Base-by-base conservation (phyloP, 2,329 filamentous ascomycete species). In the Fonsecaea monophora region DNA sequence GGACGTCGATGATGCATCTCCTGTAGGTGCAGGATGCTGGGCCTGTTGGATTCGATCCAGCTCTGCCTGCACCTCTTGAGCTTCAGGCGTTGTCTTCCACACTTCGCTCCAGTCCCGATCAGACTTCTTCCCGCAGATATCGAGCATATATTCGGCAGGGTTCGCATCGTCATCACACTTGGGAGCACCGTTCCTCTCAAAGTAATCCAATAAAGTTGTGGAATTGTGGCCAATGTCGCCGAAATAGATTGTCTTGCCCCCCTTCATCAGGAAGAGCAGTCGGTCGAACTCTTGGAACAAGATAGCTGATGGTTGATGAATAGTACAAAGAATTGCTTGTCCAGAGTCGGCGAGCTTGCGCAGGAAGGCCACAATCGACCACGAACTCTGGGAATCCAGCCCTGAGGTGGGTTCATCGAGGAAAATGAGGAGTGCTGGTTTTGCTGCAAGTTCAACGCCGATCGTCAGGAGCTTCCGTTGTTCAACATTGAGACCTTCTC, bases 171-270 rank as follows among this genome's bases (percentile, higher is more conserved):
- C 72, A 0, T 89, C 89, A 76, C 91, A 94, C 37, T 82, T 75
- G 38, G 82, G 82, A 0, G 87, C 89, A 60, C 91, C 89, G 71
- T 92, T 87, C 59, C 86, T 84, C 76, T 92, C 90, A 72, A 96
- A 95, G 79, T 95, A 96, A 15, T 82, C 82, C 1, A 87, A 90
- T 74, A 95, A 80, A 2, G 82, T 86, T 66, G 85, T 81, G 0
- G 90, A 90, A 77, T 90, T 88, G 71, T 89, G 79, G 69, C 92
- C 92, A 65, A 94, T 89, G 3, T 92, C 87, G 91, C 89, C 92
- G 74, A 92, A 94, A 81, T 95, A 95, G 54, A 94, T 90, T 1
- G 90, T 92, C 75, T 83, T 86, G 64, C 92, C 92, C 64, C 91
- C 91, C 74, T 86, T 89, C 38, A 89, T 88, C 15, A 95, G 82